phyloP scores from a whole-genome alignment of 1,284 basidiomycete genomes.

The Microbotryomycetes sp. region DNA sequence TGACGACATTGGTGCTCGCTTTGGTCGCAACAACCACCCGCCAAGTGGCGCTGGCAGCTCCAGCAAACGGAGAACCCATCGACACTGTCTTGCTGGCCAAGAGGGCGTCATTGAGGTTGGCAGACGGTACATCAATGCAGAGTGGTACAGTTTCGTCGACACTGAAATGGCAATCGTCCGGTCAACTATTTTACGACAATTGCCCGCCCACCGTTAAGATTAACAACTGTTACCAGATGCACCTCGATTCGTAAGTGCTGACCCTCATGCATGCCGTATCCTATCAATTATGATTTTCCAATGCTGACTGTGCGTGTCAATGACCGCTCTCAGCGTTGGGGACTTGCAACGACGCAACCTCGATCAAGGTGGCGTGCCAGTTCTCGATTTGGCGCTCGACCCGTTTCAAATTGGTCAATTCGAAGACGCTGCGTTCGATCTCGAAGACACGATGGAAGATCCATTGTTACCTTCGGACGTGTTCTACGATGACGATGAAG shows the following conservation, averaged over 20 bases:
- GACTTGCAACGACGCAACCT: neutral
- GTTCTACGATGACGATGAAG: neutral
- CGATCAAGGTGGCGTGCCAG: neutral
- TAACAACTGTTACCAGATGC: neutral
- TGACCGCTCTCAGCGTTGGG: neutral
- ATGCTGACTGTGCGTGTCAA: too few species aligned
- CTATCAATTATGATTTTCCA: too few species aligned
- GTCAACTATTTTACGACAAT: neutral
- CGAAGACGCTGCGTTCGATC: neutral
- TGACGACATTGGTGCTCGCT: neutral
- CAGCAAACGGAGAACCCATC: neutral
- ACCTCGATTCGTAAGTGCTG: neutral
- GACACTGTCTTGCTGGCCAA: neutral
- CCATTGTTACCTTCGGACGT: neutral
- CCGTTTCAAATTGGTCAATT: neutral
- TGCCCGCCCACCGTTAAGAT: conserved; percentile 5
- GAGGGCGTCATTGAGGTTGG: neutral
- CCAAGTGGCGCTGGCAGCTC: neutral
- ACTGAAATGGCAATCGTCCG: conserved; percentile 8
- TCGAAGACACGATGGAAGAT: neutral
- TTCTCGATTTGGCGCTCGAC: neutral
- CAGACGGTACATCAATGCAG: conserved; percentile 5
- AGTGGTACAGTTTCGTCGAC: conserved; percentile 3
- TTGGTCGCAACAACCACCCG: too few species aligned
- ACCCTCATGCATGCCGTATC: too few species aligned